phyloP scores from a whole-genome alignment of 371 early-diverging fungal species.

The Mortierella sp. region DNA sequence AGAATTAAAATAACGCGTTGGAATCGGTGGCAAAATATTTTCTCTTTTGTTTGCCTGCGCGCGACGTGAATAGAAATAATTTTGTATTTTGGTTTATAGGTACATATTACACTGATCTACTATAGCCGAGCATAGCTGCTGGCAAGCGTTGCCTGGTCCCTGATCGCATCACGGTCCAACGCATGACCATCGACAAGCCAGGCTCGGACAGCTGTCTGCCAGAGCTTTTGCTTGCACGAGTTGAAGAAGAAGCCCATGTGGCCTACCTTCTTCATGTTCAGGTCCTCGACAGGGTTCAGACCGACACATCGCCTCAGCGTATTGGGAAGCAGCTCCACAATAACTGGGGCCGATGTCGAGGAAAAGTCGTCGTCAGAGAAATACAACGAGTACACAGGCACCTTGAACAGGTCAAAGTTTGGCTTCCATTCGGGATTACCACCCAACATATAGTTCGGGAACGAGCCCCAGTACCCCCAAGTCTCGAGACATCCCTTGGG shows the following conservation, averaged over 20 bases:
- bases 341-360: constrained; percentile 27
- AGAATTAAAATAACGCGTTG: too few relatives aligned
- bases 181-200: constrained; percentile 52
- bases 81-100: background rate
- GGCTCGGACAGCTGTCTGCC: constrained; percentile 38
- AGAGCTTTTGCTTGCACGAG: constrained; percentile 42
- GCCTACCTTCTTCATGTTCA: constrained; percentile 54
- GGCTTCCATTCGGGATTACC: constrained; percentile 56
- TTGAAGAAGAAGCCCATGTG: constrained; percentile 56
- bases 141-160: constrained; percentile 19
- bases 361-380: constrained; percentile 54
- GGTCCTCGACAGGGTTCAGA: constrained; percentile 29
- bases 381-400: constrained; percentile 44
- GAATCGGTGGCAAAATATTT: too few relatives aligned
- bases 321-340: constrained; percentile 41
- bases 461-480: constrained; percentile 48
- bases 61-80: background rate
- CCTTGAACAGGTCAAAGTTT: constrained; percentile 45
- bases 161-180: constrained; percentile 40
- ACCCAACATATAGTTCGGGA: constrained; percentile 47
- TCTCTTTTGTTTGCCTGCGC: too few relatives aligned
- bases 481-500: constrained; percentile 49
- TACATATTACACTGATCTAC: background rate
- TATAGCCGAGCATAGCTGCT: constrained; percentile 44
- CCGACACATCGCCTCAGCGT: constrained; percentile 36